phyloP scores from a whole-genome alignment of 352 stramenopile species.

The Phytophthora palmivora region DNA sequence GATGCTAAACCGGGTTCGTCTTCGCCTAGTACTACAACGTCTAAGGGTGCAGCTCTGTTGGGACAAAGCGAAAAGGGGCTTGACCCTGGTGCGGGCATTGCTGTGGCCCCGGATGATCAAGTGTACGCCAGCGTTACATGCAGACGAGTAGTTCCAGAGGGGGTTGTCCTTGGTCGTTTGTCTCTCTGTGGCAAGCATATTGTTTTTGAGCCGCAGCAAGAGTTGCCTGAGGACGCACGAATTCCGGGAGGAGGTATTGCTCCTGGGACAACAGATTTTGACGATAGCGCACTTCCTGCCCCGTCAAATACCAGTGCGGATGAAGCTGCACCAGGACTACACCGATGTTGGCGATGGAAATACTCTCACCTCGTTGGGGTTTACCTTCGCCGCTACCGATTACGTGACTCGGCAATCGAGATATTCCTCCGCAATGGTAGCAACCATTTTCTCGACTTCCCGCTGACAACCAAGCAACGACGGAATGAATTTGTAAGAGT shows the following conservation, averaged over 20 bases:
- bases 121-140: conserved; percentile 70
- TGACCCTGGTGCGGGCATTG: conserved; percentile 73
- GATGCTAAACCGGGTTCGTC: conserved; percentile 13
- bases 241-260: conserved; percentile 9
- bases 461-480: conserved; percentile 68
- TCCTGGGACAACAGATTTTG: conserved; percentile 23
- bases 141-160: conserved; percentile 78
- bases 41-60: conserved; percentile 26
- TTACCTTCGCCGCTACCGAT: conserved; percentile 82
- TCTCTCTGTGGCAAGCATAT: conserved; percentile 72
- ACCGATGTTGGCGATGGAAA: conserved; percentile 83
- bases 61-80: conserved; percentile 59
- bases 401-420: conserved; percentile 85
- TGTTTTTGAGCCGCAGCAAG: conserved; percentile 65
- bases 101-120: conserved; percentile 61
- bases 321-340: conserved; percentile 71
- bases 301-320: conserved; percentile 29
- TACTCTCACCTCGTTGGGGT: conserved; percentile 79
- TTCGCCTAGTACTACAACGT: conserved; percentile 3
- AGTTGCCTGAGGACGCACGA: conserved; percentile 21
- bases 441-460: conserved; percentile 87
- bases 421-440: conserved; percentile 83
- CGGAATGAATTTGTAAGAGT: conserved; percentile 79
- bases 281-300: conserved; percentile 27
- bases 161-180: conserved; percentile 69